These are phyloP conservation scores for Pythium folliculosum DNA, from an alignment of 352 stramenopile genomes.

Conservation along the genomic window DNA sequence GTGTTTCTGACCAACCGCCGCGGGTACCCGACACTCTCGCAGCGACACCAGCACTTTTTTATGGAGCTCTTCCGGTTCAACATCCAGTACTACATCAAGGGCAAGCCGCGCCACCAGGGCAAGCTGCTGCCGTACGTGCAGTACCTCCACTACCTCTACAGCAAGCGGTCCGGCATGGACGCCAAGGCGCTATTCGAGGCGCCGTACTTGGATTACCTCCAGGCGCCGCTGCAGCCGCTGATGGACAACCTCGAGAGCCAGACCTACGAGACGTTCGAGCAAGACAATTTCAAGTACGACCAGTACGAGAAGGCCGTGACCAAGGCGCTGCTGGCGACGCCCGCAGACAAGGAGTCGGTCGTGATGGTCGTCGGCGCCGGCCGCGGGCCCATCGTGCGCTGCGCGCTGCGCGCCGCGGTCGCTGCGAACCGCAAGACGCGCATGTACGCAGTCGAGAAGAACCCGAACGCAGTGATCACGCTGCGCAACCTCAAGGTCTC, in stretches of 20 bases:
- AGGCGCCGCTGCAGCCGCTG: conserved; percentile 96
- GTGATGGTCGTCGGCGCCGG: conserved; percentile 94
- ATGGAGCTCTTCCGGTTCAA: conserved; percentile 76
- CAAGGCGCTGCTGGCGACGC: conserved; percentile 64
- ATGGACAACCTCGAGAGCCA: conserved; percentile 98
- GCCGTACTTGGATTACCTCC: conserved; percentile 96
- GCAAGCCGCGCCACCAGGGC: conserved; percentile 66
- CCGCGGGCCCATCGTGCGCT: conserved; percentile 94
- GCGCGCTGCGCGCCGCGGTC: conserved; percentile 73
- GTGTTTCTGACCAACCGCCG: conserved; percentile 96
- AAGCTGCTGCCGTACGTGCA: conserved; percentile 89
- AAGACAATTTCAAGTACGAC: conserved; percentile 98
- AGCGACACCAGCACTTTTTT: conserved; percentile 89
- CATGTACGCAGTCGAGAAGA: conserved; percentile 98
- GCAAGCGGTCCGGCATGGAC: conserved; percentile 54
- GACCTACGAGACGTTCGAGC: conserved; percentile 99
- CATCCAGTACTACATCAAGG: conserved; percentile 87
- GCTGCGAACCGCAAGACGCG: conserved; percentile 68
- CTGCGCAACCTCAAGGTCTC: conserved; percentile 82
- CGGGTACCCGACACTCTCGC: conserved; percentile 95
- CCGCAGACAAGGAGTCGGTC: conserved; percentile 68
- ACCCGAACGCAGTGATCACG: conserved; percentile 97
- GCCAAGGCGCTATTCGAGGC: conserved; percentile 90
- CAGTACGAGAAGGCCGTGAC: conserved; percentile 95
- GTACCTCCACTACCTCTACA: conserved; percentile 94